phyloP scores from a whole-genome alignment of 345 rosid species.

The Salix udensis region DNA sequence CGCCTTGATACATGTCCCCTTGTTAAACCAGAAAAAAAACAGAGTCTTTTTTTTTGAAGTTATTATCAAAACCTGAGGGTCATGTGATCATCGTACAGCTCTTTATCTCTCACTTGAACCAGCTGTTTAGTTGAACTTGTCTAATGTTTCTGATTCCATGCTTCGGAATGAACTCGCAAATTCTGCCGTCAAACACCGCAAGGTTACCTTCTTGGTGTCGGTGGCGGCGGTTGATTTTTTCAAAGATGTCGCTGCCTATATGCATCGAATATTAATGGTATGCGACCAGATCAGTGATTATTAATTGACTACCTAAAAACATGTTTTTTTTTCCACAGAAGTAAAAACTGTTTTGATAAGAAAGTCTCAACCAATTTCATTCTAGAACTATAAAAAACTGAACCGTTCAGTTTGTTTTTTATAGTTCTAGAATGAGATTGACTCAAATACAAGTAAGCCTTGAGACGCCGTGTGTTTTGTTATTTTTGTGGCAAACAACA shows the following conservation, averaged over 20 bases:
- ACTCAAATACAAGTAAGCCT: not conserved
- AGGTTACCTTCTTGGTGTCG: not conserved
- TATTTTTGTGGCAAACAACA: not conserved
- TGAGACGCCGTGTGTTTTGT: not conserved
- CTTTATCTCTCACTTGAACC: not conserved
- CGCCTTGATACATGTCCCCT: not conserved
- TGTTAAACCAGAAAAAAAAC: too few species aligned
- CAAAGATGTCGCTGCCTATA: not conserved
- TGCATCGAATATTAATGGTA: not conserved
- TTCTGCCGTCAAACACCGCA: not conserved
- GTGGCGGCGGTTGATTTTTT: not conserved
- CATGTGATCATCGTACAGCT: not conserved
- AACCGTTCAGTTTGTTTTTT: too few species aligned
- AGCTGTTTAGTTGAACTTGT: not conserved
- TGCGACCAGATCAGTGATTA: not conserved
- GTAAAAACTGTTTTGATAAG: not conserved
- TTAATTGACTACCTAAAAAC: not conserved
- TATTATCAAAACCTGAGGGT: too few species aligned
- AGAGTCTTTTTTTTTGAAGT: too few species aligned
- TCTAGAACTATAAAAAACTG: too few species aligned
- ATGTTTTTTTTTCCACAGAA: too few species aligned
- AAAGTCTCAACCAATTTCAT: too few species aligned
- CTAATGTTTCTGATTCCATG: not conserved
- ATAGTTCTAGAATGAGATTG: too few species aligned
- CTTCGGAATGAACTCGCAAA: not conserved